These are phyloP conservation scores for Gilbertella persicaria DNA, from an alignment of 371 early-diverging fungal genomes.

Conservation along the genomic window DNA sequence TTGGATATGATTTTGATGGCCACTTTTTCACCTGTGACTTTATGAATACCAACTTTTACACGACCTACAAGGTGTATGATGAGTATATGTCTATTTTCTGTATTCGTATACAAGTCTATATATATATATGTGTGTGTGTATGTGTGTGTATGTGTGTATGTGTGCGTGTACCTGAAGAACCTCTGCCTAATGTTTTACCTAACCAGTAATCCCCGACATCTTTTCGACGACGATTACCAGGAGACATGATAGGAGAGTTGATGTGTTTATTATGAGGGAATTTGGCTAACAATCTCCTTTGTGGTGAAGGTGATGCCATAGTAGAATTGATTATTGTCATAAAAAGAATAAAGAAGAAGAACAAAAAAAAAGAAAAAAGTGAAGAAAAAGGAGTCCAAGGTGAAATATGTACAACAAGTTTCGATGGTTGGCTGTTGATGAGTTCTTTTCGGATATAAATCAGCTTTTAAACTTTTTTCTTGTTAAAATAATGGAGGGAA, in stretches of 20 bases:
- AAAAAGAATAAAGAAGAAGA: conserved; percentile 1
- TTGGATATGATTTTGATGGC: conserved; percentile 91
- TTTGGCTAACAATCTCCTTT: conserved; percentile 33
- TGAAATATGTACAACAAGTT: conserved; percentile 10
- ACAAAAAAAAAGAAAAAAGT: conserved; percentile 5
- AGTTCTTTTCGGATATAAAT: conserved; percentile 15
- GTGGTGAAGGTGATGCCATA: conserved; percentile 47
- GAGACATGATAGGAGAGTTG: conserved; percentile 33
- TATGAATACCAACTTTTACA: conserved; percentile 79
- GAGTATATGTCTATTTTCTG: neutral
- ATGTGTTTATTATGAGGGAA: conserved; percentile 17
- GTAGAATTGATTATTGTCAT: conserved; percentile 22
- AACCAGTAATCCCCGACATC: conserved; percentile 78
- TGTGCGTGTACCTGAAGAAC: conserved; percentile 69
- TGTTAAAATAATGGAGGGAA: neutral
- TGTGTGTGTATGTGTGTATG: neutral
- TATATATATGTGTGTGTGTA: conserved; percentile 1
- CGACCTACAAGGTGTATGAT: conserved; percentile 52
- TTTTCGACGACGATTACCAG: conserved; percentile 50
- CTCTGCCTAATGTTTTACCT: conserved; percentile 81
- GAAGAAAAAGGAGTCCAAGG: conserved; percentile 1
- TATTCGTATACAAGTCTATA: neutral
- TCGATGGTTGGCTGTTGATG: conserved; percentile 16
- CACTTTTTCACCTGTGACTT: conserved; percentile 74
- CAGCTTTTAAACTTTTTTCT: conserved; percentile 5